phyloP scores from a whole-genome alignment of 2,329 filamentous ascomycete genomes.

The Apiospora saccharicola region DNA sequence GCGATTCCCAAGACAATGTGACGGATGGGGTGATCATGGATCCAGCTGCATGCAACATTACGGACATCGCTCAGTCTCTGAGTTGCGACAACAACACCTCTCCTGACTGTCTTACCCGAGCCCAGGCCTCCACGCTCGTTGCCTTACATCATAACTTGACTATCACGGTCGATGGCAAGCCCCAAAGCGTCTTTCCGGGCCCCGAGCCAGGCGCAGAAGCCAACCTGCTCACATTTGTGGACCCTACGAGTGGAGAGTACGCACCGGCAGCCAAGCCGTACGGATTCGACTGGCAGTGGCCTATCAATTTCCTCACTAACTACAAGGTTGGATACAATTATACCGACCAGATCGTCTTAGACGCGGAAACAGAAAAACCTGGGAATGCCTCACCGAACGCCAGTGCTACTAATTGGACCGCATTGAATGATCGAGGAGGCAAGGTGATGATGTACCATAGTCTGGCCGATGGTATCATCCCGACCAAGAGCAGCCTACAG shows the following conservation, averaged over 20 bases:
- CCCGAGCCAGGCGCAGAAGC: conserved; percentile 32
- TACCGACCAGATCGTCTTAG: conserved; percentile 36
- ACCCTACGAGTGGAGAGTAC: neutral
- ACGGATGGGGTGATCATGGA: conserved; percentile 51
- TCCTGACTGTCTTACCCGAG: conserved; percentile 47
- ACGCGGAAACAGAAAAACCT: conserved; percentile 38
- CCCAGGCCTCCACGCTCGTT: conserved; percentile 46
- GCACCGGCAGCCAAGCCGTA: neutral
- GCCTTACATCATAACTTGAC: conserved; percentile 40
- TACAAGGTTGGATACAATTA: conserved; percentile 38
- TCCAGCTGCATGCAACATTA: conserved; percentile 47
- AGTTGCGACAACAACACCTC: conserved; percentile 36
- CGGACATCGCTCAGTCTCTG: conserved; percentile 45
- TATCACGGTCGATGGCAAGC: conserved; percentile 27
- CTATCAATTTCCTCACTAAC: conserved; percentile 30
- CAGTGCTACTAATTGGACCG: conserved; percentile 40
- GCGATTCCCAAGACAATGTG: conserved; percentile 52
- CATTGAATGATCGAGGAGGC: conserved; percentile 40
- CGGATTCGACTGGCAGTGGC: conserved; percentile 30
- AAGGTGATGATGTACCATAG: conserved; percentile 50
- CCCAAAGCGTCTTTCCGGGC: conserved; percentile 38
- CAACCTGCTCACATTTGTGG: conserved; percentile 25
- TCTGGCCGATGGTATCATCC: conserved; percentile 42
- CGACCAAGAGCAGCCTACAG: conserved; percentile 39
- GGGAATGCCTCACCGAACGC: conserved; percentile 33